Percentiles rank a stretch among this genome's conserved stretches.
Conservation (phyloP, 345 rosid genomes). For the Salix caprea region DNA sequence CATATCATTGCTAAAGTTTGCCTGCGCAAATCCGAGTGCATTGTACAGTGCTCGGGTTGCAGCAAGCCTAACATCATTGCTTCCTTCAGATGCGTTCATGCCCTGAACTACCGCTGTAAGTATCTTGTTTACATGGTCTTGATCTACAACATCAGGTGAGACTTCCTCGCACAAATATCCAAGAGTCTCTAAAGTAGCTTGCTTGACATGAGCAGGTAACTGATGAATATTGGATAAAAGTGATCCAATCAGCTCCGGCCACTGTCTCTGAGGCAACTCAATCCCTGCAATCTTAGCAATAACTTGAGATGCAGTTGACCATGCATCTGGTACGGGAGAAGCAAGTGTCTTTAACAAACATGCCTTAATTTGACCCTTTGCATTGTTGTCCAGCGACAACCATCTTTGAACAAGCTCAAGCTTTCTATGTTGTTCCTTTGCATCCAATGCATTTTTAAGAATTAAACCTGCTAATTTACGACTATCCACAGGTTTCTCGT, state of each 20-base stretch:
- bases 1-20: constrained; percentile 42
- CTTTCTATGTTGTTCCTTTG: constrained; percentile 69
- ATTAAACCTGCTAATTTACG: constrained; percentile 70
- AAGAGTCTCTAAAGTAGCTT: constrained; percentile 73
- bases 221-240: constrained; percentile 65
- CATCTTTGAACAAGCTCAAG: constrained; percentile 65
- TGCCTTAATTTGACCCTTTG: constrained; percentile 57
- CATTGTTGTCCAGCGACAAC: constrained; percentile 49
- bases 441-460: constrained; percentile 65
- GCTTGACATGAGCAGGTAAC: constrained; percentile 59
- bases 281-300: constrained; percentile 70
- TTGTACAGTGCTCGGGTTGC: constrained; percentile 40
- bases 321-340: constrained; percentile 56
- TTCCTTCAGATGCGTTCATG: constrained; percentile 39
- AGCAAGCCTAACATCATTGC: constrained; percentile 44
- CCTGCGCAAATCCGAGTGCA: constrained; percentile 47
- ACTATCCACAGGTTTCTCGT: constrained; percentile 70
- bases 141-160: constrained; percentile 64
- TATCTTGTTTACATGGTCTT: constrained; percentile 73
- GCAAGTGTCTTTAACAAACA: constrained; percentile 55
- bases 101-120: constrained; percentile 52
- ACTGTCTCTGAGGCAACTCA: constrained; percentile 73
- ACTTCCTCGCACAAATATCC: constrained; percentile 77
- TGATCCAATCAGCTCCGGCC: constrained; percentile 68
- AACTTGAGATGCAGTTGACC: constrained; percentile 67